Base-by-base conservation (phyloP, 2,329 filamentous ascomycete genomes). In the Pseudogymnoascus sp. region DNA sequence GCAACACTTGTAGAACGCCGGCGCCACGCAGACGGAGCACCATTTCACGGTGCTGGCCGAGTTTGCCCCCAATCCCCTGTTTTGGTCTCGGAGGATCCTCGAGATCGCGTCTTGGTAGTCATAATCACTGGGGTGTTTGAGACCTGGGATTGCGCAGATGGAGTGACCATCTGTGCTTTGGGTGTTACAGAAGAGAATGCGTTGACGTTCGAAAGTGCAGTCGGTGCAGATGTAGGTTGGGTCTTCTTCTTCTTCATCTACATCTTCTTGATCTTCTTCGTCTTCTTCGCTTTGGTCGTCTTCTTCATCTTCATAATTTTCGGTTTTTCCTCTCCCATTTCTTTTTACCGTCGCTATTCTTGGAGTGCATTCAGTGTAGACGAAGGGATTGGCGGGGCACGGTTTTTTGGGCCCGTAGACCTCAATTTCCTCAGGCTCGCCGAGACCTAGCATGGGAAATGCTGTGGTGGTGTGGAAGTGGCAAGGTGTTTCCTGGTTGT, bases 371-470 rank as follows among this genome's bases (percentile, higher is more conserved):
- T 53, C 47, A 0, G 3, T 31, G 19, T 53, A 53, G 26, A 53
- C 24, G 8, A 53, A 53, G 8, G 47, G 47, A 11, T 53, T 53
- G 1, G 47, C 47, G 1, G 47, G 47, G 6, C 6, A 31, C 8
- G 47, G 47, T 2, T 29, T 5, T 7, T 31, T 53, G 1, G 47
- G 47, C 2, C n/a, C 47, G 13, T 13, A 31, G 4, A 53, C 47
- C 14, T 53, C 47, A 11, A 53, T 16, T 2, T 53, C 47, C 7
- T 2, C 38, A 0, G 53, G 14, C 2, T 62, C 53, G 0, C 67
- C 66, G 3, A 69, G 63, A 0, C 71, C 71, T 6, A 63, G 67
- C 21, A 72, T 61, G 0, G 69, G 69, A 40, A 72, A 72, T 62
- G 72, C 68, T 0, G 70, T 68, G 3, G 63, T 64, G 6, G 50